These are phyloP conservation scores for Fusarium setosum DNA, from an alignment of 2,329 filamentous ascomycete species.

Conservation along the genomic window DNA sequence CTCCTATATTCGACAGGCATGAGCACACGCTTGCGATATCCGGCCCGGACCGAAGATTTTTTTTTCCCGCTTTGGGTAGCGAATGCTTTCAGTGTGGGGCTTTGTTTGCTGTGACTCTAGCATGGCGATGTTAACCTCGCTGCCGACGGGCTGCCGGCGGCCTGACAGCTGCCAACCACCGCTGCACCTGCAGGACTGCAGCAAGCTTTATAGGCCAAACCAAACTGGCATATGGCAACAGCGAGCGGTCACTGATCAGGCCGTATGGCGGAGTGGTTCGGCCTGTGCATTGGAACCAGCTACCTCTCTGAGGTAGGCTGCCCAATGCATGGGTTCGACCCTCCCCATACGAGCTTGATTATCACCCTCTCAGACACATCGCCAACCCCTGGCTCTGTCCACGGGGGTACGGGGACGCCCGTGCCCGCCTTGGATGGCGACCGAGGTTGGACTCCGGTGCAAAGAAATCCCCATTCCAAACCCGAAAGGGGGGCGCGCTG, in stretches of 20 bases:
- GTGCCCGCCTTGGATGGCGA: neutral
- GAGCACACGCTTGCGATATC: neutral
- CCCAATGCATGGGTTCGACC: conserved; percentile 10
- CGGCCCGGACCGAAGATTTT: neutral
- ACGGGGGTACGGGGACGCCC: conserved; percentile 11
- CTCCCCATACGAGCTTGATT: neutral
- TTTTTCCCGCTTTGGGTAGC: neutral
- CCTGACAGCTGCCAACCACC: conserved; percentile 16
- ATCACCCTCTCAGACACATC: conserved; percentile 37
- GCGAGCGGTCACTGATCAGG: conserved; percentile 8
- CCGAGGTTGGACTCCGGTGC: conserved; percentile 38
- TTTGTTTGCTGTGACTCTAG: neutral
- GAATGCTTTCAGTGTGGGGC: neutral
- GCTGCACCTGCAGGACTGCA: neutral
- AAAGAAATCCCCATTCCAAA: conserved; percentile 41
- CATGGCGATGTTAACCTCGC: conserved; percentile 4
- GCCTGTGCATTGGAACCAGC: conserved; percentile 1
- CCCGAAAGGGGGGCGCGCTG: conserved; percentile 45
- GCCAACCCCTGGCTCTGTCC: conserved; percentile 31
- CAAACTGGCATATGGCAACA: conserved; percentile 3
- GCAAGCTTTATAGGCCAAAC: conserved; percentile 11
- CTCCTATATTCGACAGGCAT: neutral
- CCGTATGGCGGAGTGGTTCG: conserved; percentile 6
- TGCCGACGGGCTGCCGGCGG: conserved; percentile 3
- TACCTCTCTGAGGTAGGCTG: conserved; percentile 4